A percentile compares a stretch with the other conserved stretches of the same genome.
Evolutionary conservation across 192 early-diverging fungal genomes (phyloP).

Genomic region (Podila epigama): DNA sequence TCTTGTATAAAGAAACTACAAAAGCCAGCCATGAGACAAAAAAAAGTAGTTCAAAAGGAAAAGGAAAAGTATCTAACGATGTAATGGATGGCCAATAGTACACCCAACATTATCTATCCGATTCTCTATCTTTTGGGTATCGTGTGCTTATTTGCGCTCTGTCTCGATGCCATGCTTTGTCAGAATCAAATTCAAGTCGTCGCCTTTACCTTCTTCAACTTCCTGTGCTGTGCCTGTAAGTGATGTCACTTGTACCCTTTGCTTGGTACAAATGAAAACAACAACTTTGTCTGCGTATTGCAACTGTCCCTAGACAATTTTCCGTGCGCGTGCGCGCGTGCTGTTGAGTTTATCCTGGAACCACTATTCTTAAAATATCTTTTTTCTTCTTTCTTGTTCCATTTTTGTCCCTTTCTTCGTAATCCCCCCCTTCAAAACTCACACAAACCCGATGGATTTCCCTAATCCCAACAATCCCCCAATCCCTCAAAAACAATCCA

Average conservation of each 20-base stretch:
- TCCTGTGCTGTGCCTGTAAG: conserved; percentile 61
- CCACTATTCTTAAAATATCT: conserved; percentile 14
- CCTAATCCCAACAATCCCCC: not conserved
- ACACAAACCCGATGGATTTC: too few relatives aligned
- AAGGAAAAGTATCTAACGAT: too few relatives aligned
- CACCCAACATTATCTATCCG: conserved; percentile 38
- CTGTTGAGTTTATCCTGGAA: not conserved
- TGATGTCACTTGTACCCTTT: too few relatives aligned
- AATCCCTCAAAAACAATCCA: not conserved
- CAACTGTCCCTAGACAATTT: not conserved
- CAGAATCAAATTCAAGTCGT: conserved; percentile 48
- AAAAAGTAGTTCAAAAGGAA: not conserved
- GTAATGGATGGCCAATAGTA: not conserved
- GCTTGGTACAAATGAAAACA: too few relatives aligned
- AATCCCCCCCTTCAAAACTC: too few relatives aligned
- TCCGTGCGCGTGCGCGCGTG: not conserved
- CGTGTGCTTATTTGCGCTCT: conserved; percentile 32
- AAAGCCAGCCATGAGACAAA: too few relatives aligned
- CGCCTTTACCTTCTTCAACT: conserved; percentile 66
- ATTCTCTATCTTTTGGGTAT: conserved; percentile 37
- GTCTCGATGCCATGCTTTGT: conserved; percentile 44
- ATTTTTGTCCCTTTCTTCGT: not conserved
- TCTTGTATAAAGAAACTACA: not conserved
- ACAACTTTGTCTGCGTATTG: too few relatives aligned
- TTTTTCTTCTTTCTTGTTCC: not conserved